A percentile compares a stretch with the other conserved stretches of the same genome.
Evolutionary conservation across 495 filamentous ascomycete species (phyloP).

Genomic region (Podospora conica): DNA sequence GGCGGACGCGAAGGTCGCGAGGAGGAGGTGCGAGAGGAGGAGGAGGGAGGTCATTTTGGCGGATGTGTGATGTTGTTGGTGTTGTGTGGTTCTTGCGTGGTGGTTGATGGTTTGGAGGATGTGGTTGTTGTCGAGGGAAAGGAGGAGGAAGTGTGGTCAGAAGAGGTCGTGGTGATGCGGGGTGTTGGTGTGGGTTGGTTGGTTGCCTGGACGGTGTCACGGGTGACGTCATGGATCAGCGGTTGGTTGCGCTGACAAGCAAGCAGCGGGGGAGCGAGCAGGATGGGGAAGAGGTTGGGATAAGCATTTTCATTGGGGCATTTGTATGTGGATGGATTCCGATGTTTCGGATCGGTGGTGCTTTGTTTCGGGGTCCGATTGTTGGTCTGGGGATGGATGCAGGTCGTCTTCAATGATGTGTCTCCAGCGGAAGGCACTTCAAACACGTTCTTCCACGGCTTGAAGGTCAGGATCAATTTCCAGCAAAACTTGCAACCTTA

Average conservation of each 20-base stretch:
- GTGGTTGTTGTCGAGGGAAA: background rate
- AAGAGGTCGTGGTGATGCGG: background rate
- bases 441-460: too few species aligned
- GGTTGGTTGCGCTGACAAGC: too few species aligned
- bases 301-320: background rate
- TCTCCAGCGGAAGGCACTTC: background rate
- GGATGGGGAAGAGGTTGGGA: background rate
- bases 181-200: too few species aligned
- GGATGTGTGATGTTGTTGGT: background rate
- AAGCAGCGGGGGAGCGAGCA: background rate
- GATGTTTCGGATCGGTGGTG: background rate
- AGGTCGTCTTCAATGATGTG: background rate
- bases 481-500: too few species aligned
- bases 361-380: background rate
- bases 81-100: too few species aligned
- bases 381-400: too few species aligned
- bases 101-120: background rate
- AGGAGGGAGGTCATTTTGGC: conserved; percentile 26
- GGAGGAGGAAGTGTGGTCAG: background rate
- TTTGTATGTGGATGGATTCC: too few species aligned
- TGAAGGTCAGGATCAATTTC: too few species aligned
- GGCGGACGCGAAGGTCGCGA: conserved; percentile 35
- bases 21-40: conserved; percentile 37
- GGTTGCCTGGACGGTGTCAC: background rate
- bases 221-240: background rate